Evolutionary conservation across 129 eudicot species (phyloP).

Genomic region (Flaveria trinervia): DNA sequence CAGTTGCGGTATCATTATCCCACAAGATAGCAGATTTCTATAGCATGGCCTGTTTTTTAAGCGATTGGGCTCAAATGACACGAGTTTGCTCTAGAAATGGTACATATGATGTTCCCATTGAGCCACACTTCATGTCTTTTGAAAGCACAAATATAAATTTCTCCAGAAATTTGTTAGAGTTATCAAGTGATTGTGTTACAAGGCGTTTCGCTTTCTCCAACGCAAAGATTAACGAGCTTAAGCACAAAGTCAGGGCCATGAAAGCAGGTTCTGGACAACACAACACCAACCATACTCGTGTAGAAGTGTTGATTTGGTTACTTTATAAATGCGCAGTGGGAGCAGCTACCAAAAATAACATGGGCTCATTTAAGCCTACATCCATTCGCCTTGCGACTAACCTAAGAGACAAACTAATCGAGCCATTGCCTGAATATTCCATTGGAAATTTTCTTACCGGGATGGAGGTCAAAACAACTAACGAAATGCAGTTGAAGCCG

Average conservation of each 20-base stretch:
- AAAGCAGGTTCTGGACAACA: neutral
- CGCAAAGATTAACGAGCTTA: neutral
- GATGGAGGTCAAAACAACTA: neutral
- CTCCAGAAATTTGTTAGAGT: neutral
- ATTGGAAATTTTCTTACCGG: neutral
- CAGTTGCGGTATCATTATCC: neutral
- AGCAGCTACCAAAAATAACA: neutral
- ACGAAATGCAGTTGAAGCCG: neutral
- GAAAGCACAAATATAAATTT: neutral
- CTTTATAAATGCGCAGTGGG: neutral
- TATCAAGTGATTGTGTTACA: neutral
- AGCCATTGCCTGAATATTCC: neutral
- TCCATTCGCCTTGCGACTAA: neutral
- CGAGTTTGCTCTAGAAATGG: neutral
- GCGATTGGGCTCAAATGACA: neutral
- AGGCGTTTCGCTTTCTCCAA: neutral
- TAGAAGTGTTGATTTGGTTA: neutral
- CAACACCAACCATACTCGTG: neutral
- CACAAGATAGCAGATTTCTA: neutral
- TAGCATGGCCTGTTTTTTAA: neutral
- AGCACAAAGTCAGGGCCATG: neutral
- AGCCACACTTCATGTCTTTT: neutral
- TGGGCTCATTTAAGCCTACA: neutral
- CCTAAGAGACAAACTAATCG: neutral
- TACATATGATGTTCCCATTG: neutral